Base-by-base conservation (phyloP, 2,329 filamentous ascomycete genomes). In the Purpureocillium lavendulum region DNA sequence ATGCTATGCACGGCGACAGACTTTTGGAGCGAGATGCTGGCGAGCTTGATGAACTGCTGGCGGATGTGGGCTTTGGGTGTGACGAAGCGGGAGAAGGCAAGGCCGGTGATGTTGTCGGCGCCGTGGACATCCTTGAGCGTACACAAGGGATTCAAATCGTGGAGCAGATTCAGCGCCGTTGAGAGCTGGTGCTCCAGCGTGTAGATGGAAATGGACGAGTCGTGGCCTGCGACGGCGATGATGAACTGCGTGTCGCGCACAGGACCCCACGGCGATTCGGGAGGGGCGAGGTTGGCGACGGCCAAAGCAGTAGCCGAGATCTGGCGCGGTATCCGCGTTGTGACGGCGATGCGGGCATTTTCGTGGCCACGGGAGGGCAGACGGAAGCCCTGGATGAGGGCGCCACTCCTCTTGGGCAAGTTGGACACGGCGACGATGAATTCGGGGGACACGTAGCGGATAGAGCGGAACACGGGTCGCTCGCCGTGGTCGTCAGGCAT, bases 1-100 rank as follows among this genome's bases (percentile, higher is more conserved):
- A 95, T 80, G 30, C 78, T 83, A 60, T 94, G 86, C 18, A 94
- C 80, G 24, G 84, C 78, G 31, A 88, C 77, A 0, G 80, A 85
- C 57, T 88, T 89, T 44, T 80, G 82, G 50, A 94, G 80, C 36
- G 84, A 87, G 31, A 87, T 83, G 35, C 84, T 89, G 24, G 86
- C 88, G 4, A 95, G 75, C 51, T 85, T 86, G 49, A 94, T 66
- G 52, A 43, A 54, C 36, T 60, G 61, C 36, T 53, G 48, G 12
- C 53, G 55, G 30, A 52, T 37, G 64, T 64, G 40, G 58, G 50
- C 65, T 45, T 72, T 66, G n/a, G 74, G 77, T 1, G 74, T 64
- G 16, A 59, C 55, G 56, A 81, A 82, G 40, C 63, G 62, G 4
- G 76, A 79, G 53, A 82, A 77, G 9, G 70, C 64, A 11, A 82